Evolutionary conservation across 495 filamentous ascomycete genomes (phyloP), one percentile per base, ranked within the genome.

Genomic region (Sphaerosporella brunnea): DNA sequence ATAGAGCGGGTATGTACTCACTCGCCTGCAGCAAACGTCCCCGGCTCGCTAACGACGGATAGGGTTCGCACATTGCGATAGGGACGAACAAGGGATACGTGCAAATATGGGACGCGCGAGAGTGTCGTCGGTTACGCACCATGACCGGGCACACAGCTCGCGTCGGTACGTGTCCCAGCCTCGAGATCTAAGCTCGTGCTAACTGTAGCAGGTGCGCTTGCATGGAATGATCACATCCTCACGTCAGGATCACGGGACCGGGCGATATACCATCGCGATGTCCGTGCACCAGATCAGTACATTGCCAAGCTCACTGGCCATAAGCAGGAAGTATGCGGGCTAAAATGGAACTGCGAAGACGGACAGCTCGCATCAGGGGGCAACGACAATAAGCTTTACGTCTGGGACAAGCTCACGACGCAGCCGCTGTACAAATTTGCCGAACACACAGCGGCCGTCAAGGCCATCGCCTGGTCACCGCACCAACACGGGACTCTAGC

Each of bases 401-500:
- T 97, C 13, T 97, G 90, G 90, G 92, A 97, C 63, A 88, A 88
- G 58, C 67, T 93, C 44, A 80, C 73, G 26, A 80, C 86, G 48
- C 79, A 83, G 4, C 90, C 90, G 2, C 69, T 88, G 4, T 93
- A 80, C 68, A 88, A 88, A 48, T 96, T 93, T 57, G 79, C 77
- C 15, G 84, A 93, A 42, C 90, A 97, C 61, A 86, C 75, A 19
- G 90, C 90, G 3, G 90, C 90, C 5, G 90, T 97, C 40, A 97
- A 97, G 62, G 90, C 90, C 8, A 94, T 97, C 52, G 81, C 90
- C n/a, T 97, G 90, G 90, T 93, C 84, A 21, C 90, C 90, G 16
- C 90, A 97, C 63, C 90, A 96, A 53, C 80, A 80, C 36, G 81
- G 86, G 38, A 75, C 95, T 1, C 74, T 97, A 18, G 92, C 90